Base-by-base conservation (phyloP, 1,284 basidiomycete genomes). In the Abortiporus biennis region DNA sequence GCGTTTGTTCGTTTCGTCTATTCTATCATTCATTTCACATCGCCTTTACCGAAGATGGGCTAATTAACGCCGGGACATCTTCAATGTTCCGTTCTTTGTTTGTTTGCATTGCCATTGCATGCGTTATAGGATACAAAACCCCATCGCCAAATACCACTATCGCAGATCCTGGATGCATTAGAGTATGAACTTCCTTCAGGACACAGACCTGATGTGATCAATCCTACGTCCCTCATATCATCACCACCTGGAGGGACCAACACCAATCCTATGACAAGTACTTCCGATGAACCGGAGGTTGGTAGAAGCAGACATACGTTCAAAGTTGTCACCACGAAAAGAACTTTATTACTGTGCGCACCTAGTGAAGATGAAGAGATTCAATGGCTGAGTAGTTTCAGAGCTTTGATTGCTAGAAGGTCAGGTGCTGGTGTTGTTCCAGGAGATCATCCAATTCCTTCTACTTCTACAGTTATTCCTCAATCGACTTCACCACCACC, bases 361-460 rank as follows among this genome's bases (percentile, higher is more conserved):
- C 95, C 96, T 3, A 86, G 78, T 44, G 96, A 99, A 63, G 96
- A 98, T 54, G 95, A 99, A 54, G 96, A 99, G 67, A 96, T 99
- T 64, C 90, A 89, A 61, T 99, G 96, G 96, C 71, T 99, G 32
- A 92, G 92, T 35, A 92, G 94, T 6, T 78, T 99, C 36, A 83
- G 92, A 42, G 92, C 92, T 50, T 72, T 98, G 54, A 83, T 98
- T 51, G 85, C 84, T 11, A 71, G 87, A 44, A 67, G 86, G 56
- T 71, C 74, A 38, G 75, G 68, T 17, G 64, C 67, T 29, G 69
- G 71, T 12, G 65, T 65, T 16, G 65, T 69, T 6, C 63, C 69
- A 30, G 62, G 62, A 54, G 64, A 54, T 47, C 54, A 46, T 35
- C 24, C 45, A 30, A 17, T 38, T 24, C 40, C 38, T 31, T 45